A percentile compares a stretch with the other conserved stretches of the same genome.
These are phyloP conservation scores for Cercophora scortea DNA, from an alignment of 495 filamentous ascomycete genomes.

Conservation along the genomic window DNA sequence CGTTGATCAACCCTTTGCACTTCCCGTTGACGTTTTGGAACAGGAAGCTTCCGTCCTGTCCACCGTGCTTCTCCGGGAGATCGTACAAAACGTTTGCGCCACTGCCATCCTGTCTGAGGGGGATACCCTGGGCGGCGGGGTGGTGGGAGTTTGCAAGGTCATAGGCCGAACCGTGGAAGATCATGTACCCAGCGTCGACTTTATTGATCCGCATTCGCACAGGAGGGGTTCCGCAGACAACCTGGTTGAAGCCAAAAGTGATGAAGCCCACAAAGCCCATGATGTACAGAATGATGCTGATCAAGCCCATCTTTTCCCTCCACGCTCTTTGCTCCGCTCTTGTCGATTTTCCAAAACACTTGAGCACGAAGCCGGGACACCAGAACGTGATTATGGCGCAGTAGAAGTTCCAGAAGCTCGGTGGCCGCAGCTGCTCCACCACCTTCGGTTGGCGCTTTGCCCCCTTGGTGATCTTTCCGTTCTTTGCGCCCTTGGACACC, in stretches of 20 bases:
- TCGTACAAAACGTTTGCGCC: conserved; percentile 79
- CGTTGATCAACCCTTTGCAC: conserved; percentile 86
- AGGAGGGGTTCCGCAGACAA: conserved; percentile 66
- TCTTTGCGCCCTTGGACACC: conserved; percentile 23
- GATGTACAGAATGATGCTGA: conserved; percentile 86
- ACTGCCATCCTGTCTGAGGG: conserved; percentile 31
- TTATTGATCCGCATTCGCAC: conserved; percentile 72
- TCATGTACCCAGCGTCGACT: conserved; percentile 78
- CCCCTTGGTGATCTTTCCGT: conserved; percentile 47
- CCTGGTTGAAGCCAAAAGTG: conserved; percentile 90
- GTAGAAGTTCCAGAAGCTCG: conserved; percentile 91
- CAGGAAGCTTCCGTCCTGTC: conserved; percentile 88
- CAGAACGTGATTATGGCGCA: conserved; percentile 91
- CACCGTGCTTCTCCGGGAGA: conserved; percentile 68
- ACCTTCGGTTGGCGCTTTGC: conserved; percentile 54
- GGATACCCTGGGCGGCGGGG: conserved; percentile 71
- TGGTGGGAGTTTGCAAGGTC: conserved; percentile 68
- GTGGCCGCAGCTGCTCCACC: conserved; percentile 62
- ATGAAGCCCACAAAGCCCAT: conserved; percentile 88
- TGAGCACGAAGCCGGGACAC: conserved; percentile 77
- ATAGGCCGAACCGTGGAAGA: conserved; percentile 88
- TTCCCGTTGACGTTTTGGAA: conserved; percentile 99
- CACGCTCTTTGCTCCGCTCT: conserved; percentile 89
- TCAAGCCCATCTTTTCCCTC: conserved; percentile 97
- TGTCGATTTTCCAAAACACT: conserved; percentile 78